phyloP scores from a whole-genome alignment of 139 green algal genomes.

The Tetradesmus obliquus region DNA sequence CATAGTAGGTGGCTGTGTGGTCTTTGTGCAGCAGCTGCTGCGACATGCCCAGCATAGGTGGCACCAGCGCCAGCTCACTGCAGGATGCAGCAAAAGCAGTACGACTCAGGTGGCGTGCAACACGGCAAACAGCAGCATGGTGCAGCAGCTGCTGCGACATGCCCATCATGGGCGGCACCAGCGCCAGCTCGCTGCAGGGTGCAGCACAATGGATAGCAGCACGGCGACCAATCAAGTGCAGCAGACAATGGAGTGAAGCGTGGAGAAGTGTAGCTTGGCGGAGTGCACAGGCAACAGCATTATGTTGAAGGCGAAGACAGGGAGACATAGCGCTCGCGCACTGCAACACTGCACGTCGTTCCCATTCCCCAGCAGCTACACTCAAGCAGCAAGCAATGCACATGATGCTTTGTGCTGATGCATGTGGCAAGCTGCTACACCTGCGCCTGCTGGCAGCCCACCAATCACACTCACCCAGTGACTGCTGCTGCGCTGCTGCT shows the following conservation, averaged over 20 bases:
- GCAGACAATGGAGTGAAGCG: no score
- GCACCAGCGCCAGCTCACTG: conserved; percentile 80
- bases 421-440: no score
- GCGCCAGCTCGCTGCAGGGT: conserved; percentile 72
- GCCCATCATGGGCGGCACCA: conserved; percentile 84
- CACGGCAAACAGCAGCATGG: no score
- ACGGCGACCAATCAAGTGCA: no score
- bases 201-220: background rate
- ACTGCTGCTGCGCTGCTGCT: background rate
- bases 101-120: background rate
- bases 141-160: conserved; percentile 89
- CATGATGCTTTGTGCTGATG: no score
- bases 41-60: conserved; percentile 82
- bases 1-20: conserved; percentile 86
- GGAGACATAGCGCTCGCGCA: no score
- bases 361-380: no score
- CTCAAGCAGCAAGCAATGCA: no score
- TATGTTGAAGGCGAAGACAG: no score
- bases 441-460: background rate
- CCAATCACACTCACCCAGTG: conserved; percentile 13
- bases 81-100: background rate
- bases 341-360: no score
- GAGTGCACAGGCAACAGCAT: no score
- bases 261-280: no score
- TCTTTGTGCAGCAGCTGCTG: conserved; percentile 90